Evolutionary conservation across 2,329 filamentous ascomycete species (phyloP), one percentile per base, ranked within the genome.

Genomic region (Aspergillus felis): DNA sequence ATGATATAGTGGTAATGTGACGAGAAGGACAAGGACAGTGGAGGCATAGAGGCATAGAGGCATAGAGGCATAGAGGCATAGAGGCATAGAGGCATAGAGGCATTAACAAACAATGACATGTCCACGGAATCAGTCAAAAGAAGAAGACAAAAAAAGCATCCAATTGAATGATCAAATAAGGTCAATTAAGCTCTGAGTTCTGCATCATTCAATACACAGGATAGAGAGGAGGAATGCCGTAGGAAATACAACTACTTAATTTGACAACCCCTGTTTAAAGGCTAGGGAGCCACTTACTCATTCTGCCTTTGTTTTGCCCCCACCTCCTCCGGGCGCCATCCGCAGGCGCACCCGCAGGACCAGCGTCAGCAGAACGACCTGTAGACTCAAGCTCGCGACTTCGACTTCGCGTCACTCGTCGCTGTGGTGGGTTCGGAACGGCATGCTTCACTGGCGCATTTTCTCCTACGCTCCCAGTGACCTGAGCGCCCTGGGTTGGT

Each of bases 341-440:
- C 32, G 17, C 17, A 35, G 49, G 54, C 5, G 55, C 14, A 48
- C 47, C 50, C 29, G 14, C 46, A 47, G 32, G 27, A 20, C 32
- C 32, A 27, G 49, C 59, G 54, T 56, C 48, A 42, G 50, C 55
- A 28, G 47, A 41, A 50, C 27, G 50, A 3, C 25, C 44, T 49
- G 53, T 51, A 7, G 58, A 51, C 44, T 64, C 70, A 9, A 69
- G 57, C 42, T 77, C 72, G 22, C 69, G 69, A 61, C 75, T 78
- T 53, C 68, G 69, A 54, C 75, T 78, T 54, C 76, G 68, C 6
- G 74, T 75, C 24, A 70, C 61, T 51, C 75, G 65, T 48, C 60
- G 58, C 3, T 54, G 56, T 5, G 55, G 54, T 12, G 48, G 27
- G 41, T 38, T 47, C 17, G 52, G 28, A 17, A 17, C 12, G 1